These are phyloP conservation scores for Coniochaeta sp. DNA, from an alignment of 2,329 filamentous ascomycete species.

Conservation along the genomic window DNA sequence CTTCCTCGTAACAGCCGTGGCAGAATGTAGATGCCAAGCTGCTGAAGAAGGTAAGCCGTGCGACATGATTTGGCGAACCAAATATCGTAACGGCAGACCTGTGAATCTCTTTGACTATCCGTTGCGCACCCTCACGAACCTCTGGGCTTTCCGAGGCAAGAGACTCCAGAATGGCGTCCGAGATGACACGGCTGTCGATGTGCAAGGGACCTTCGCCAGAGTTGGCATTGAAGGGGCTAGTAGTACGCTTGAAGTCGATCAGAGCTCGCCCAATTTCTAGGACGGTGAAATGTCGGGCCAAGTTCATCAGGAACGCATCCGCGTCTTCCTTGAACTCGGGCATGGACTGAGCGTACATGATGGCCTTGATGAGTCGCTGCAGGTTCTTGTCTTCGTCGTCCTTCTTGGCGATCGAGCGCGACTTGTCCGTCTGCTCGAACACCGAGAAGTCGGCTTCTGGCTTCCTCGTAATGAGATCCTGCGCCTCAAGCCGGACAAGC, in stretches of 20 bases:
- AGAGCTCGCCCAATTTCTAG: conserved; percentile 84
- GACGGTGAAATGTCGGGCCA: conserved; percentile 85
- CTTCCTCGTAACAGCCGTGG: conserved; percentile 93
- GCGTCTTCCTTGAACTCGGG: conserved; percentile 74
- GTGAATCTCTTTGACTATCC: conserved; percentile 70
- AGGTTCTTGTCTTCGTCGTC: conserved; percentile 73
- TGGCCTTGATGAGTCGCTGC: conserved; percentile 81
- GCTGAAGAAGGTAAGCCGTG: conserved; percentile 75
- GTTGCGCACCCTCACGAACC: conserved; percentile 76
- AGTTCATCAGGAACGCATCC: conserved; percentile 64
- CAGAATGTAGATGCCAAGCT: conserved; percentile 79
- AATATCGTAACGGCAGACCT: conserved; percentile 72
- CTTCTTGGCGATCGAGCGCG: conserved; percentile 81
- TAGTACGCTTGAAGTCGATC: conserved; percentile 67
- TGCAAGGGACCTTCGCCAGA: conserved; percentile 81
- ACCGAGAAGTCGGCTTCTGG: conserved; percentile 61
- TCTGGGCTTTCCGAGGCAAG: conserved; percentile 75
- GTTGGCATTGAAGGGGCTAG: conserved; percentile 73
- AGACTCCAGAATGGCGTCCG: conserved; percentile 84
- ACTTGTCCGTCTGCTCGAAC: conserved; percentile 68
- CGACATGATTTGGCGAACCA: conserved; percentile 62
- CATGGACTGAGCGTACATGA: conserved; percentile 77
- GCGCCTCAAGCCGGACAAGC: conserved; percentile 78
- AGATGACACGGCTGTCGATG: conserved; percentile 79
- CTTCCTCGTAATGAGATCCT: conserved; percentile 71